These are phyloP conservation scores for Pseudopithomyces chartarum DNA, from an alignment of 2,329 filamentous ascomycete species.

Conservation along the genomic window DNA sequence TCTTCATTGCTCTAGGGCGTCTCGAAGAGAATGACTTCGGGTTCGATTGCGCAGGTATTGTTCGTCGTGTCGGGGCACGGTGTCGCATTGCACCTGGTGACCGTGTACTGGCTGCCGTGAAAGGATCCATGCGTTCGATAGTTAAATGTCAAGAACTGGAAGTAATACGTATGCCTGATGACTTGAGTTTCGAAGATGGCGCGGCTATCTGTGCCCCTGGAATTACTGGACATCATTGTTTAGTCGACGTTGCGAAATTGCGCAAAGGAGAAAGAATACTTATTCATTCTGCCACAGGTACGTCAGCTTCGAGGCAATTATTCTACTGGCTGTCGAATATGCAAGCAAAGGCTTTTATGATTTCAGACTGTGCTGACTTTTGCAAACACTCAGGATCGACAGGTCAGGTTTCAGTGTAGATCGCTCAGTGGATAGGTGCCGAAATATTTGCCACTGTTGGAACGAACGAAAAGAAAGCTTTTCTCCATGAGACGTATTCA, in stretches of 20 bases:
- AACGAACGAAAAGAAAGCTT: not conserved
- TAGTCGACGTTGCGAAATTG: not conserved
- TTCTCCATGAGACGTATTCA: too few relatives aligned
- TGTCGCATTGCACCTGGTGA: not conserved
- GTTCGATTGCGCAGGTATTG: slow-evolving; percentile 15
- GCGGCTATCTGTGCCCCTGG: not conserved
- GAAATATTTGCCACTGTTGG: slow-evolving; percentile 23
- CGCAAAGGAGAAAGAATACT: slow-evolving; percentile 30
- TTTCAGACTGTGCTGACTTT: too few relatives aligned
- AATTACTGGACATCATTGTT: not conserved
- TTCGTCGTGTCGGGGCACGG: not conserved
- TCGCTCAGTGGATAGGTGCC: slow-evolving; percentile 9
- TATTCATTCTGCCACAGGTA: slow-evolving; percentile 27
- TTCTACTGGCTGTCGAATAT: too few relatives aligned
- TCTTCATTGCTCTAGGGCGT: slow-evolving; percentile 20
- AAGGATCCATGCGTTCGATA: not conserved
- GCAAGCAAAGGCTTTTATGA: too few relatives aligned
- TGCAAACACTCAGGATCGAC: too few relatives aligned
- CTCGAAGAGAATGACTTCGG: slow-evolving; percentile 12
- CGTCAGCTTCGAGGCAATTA: too few relatives aligned
- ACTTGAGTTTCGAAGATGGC: not conserved
- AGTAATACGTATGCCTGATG: not conserved
- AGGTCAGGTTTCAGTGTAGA: slow-evolving; percentile 14
- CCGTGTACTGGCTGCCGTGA: not conserved
- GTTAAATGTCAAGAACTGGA: not conserved